Percentiles rank a stretch among this genome's conserved stretches.
Conservation (phyloP, 352 stramenopile species). For the Pythium rhizo-oryzae region DNA sequence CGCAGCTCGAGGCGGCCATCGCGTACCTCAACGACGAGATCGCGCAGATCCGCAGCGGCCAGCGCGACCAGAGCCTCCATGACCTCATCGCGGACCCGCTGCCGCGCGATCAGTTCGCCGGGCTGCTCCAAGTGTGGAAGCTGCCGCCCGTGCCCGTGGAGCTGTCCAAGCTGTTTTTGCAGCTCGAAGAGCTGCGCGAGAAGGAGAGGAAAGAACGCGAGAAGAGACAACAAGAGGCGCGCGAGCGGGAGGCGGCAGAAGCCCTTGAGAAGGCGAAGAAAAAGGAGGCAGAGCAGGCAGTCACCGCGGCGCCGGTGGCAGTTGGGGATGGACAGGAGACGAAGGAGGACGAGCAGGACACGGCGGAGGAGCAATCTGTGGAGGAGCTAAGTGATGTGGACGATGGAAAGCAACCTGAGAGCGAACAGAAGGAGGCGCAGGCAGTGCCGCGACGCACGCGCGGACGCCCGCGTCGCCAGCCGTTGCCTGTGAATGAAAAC, state of each 20-base stretch:
- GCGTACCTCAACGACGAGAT: constrained; percentile 59
- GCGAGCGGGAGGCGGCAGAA: constrained; percentile 2
- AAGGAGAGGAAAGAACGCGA: constrained; percentile 19
- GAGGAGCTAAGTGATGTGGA: constrained; percentile 8
- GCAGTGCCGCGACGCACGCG: not conserved
- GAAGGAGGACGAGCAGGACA: constrained; percentile 4
- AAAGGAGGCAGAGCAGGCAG: constrained; percentile 4
- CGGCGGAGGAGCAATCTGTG: constrained; percentile 7
- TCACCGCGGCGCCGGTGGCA: not conserved
- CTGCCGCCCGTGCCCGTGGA: constrained; percentile 37
- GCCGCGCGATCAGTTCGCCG: constrained; percentile 46
- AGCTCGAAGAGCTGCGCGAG: constrained; percentile 40
- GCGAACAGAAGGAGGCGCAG: constrained; percentile 5
- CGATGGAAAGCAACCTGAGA: not conserved
- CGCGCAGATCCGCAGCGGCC: constrained; percentile 39
- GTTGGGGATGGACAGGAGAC: constrained; percentile 2
- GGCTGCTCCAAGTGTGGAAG: constrained; percentile 53
- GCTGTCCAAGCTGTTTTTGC: constrained; percentile 44
- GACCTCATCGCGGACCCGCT: constrained; percentile 47
- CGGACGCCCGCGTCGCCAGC: constrained; percentile 6
- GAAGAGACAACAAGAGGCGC: constrained; percentile 17
- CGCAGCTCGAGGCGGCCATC: constrained; percentile 62
- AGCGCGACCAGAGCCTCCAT: constrained; percentile 40
- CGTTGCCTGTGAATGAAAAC: constrained; percentile 9
- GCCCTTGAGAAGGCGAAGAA: constrained; percentile 12